A percentile compares a stretch with the other conserved stretches of the same genome.
Conservation (phyloP, 805 yeast species). For the Yarrowia deformans region DNA sequence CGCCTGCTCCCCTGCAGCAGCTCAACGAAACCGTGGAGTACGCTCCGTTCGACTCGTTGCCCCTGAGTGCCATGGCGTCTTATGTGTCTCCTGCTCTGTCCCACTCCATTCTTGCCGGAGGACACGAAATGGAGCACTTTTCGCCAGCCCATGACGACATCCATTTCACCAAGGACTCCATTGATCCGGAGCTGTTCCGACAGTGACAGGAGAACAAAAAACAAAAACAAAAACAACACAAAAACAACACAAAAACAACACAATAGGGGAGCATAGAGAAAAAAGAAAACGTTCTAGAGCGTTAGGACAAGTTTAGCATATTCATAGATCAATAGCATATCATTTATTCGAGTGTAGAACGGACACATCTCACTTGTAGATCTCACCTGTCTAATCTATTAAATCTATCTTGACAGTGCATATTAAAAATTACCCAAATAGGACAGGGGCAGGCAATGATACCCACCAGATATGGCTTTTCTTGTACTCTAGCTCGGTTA, state of each 20-base stretch:
- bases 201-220: not conserved
- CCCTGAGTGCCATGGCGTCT: slow-evolving; percentile 24
- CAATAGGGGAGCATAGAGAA: no score
- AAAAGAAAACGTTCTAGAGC: no score
- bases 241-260: no score
- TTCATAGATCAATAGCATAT: slow-evolving; percentile 22
- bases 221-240: no score
- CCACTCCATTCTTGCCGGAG: slow-evolving; percentile 5
- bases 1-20: slow-evolving; percentile 34
- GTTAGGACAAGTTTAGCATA: not conserved
- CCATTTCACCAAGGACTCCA: slow-evolving; percentile 10
- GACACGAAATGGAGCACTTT: slow-evolving; percentile 1
- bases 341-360: not conserved
- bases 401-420: no score
- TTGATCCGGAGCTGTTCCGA: slow-evolving; percentile 27
- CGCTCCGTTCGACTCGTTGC: slow-evolving; percentile 27
- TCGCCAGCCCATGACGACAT: not conserved
- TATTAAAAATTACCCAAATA: no score
- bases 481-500: no score
- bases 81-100: slow-evolving; percentile 27
- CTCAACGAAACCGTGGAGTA: slow-evolving; percentile 30
- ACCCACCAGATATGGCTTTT: no score
- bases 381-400: no score
- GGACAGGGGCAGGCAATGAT: no score
- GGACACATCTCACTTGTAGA: no score